Evolutionary conservation across 2,329 filamentous ascomycete genomes (phyloP).

Genomic region (Fusarium odoratissimum): DNA sequence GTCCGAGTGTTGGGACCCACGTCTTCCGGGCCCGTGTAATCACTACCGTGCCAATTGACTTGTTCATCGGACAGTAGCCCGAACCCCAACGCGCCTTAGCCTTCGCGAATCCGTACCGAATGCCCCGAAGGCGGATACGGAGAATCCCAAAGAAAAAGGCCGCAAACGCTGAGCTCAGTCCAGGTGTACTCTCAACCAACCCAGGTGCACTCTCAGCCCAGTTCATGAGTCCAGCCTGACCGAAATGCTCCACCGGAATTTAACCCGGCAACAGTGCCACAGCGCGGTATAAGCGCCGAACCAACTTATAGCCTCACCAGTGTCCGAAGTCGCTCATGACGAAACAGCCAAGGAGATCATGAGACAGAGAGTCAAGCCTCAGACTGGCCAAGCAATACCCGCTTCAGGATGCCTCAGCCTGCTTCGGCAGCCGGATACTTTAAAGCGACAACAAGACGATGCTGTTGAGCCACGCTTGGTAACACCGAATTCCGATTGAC

Average conservation of each 20-base stretch:
- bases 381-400: conserved; percentile 13
- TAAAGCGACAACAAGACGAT: background rate
- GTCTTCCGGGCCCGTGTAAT: conserved; percentile 37
- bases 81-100: conserved; percentile 43
- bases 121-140: conserved; percentile 35
- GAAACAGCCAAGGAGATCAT: conserved; percentile 20
- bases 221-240: conserved; percentile 10
- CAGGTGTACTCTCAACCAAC: conserved; percentile 29
- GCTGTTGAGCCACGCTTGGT: conserved; percentile 5
- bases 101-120: conserved; percentile 38
- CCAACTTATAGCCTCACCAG: conserved; percentile 31
- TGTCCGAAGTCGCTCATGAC: conserved; percentile 44
- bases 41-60: conserved; percentile 47
- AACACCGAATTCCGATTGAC: conserved; percentile 13
- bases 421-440: background rate
- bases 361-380: conserved; percentile 3
- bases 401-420: conserved; percentile 6
- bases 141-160: conserved; percentile 43
- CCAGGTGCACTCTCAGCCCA: conserved; percentile 27
- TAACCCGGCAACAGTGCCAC: conserved; percentile 37
- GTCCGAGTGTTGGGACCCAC: conserved; percentile 40
- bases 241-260: conserved; percentile 37
- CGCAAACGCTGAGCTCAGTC: conserved; percentile 35
- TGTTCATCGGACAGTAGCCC: conserved; percentile 46
- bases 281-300: conserved; percentile 41